phyloP scores from a whole-genome alignment of 768 basidiomycete genomes.

The Mycena rebaudengoi region DNA sequence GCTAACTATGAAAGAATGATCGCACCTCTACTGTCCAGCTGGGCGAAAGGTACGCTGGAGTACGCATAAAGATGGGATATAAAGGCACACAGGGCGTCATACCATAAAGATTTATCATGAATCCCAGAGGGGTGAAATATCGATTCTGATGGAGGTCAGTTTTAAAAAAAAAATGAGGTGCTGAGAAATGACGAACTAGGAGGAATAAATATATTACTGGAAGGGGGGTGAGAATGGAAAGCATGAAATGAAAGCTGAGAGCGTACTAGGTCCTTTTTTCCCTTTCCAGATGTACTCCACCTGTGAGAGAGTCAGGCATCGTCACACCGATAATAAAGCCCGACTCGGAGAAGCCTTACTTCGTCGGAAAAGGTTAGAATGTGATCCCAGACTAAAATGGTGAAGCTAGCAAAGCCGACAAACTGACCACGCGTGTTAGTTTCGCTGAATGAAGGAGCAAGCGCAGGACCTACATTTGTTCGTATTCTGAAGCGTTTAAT shows the following conservation, averaged over 20 bases:
- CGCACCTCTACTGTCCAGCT: constrained; percentile 31
- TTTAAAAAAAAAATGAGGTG: too few species aligned
- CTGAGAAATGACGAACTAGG: constrained; percentile 31
- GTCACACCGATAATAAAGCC: neutral
- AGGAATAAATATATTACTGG: constrained; percentile 45
- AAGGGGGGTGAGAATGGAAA: neutral
- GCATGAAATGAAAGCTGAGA: neutral
- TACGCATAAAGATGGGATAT: neutral
- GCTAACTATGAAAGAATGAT: neutral
- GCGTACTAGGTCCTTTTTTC: constrained; percentile 39
- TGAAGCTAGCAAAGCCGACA: constrained; percentile 43
- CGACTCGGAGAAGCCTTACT: neutral
- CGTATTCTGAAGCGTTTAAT: constrained; percentile 13
- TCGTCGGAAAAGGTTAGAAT: constrained; percentile 43
- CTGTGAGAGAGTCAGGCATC: neutral
- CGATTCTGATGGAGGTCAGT: constrained; percentile 43
- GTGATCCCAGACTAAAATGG: constrained; percentile 46
- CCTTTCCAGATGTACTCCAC: constrained; percentile 46
- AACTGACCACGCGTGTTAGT: constrained; percentile 29
- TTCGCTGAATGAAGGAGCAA: neutral
- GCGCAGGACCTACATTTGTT: constrained; percentile 21
- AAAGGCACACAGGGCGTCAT: neutral
- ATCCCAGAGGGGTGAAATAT: constrained; percentile 55
- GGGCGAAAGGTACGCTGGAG: constrained; percentile 24
- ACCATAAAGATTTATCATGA: constrained; percentile 47